Evolutionary conservation across 768 basidiomycete species (phyloP).

Genomic region (Floccularia luteovirens): DNA sequence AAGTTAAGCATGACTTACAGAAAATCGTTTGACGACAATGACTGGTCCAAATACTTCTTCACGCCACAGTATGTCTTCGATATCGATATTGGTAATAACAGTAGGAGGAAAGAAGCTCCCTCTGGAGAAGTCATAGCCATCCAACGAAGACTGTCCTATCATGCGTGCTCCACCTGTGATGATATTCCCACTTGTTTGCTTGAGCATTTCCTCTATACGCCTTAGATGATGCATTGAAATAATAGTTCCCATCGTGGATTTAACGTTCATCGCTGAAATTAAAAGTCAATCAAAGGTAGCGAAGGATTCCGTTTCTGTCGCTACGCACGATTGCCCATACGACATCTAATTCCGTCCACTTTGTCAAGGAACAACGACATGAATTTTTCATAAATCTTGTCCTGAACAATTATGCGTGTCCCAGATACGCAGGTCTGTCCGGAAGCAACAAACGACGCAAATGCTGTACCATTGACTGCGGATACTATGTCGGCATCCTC

Average conservation of each 20-base stretch:
- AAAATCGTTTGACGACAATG: slow-evolving; percentile 50
- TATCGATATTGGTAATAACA: slow-evolving; percentile 50
- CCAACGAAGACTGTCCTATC: slow-evolving; percentile 52
- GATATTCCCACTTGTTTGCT: slow-evolving; percentile 37
- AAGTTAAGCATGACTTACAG: slow-evolving; percentile 14
- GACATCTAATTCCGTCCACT: slow-evolving; percentile 45
- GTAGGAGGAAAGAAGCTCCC: slow-evolving; percentile 83
- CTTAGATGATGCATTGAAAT: slow-evolving; percentile 60
- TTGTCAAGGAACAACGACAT: slow-evolving; percentile 57
- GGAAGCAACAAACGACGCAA: slow-evolving; percentile 80
- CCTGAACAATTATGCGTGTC: slow-evolving; percentile 74
- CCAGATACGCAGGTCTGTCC: slow-evolving; percentile 92
- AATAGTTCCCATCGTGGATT: slow-evolving; percentile 74
- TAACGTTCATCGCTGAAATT: slow-evolving; percentile 53
- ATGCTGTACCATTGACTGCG: slow-evolving; percentile 80
- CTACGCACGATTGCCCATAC: slow-evolving; percentile 74
- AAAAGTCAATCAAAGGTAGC: background rate
- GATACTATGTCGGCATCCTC: slow-evolving; percentile 64
- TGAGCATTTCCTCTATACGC: slow-evolving; percentile 54
- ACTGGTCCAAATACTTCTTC: slow-evolving; percentile 88
- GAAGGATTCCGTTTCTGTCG: background rate
- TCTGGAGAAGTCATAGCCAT: slow-evolving; percentile 60
- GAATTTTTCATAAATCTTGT: slow-evolving; percentile 61
- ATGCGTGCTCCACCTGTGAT: slow-evolving; percentile 63
- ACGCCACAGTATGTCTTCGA: slow-evolving; percentile 61